These are phyloP conservation scores for Exophiala lecanii-corni DNA, from an alignment of 2,329 filamentous ascomycete species.

Conservation along the genomic window DNA sequence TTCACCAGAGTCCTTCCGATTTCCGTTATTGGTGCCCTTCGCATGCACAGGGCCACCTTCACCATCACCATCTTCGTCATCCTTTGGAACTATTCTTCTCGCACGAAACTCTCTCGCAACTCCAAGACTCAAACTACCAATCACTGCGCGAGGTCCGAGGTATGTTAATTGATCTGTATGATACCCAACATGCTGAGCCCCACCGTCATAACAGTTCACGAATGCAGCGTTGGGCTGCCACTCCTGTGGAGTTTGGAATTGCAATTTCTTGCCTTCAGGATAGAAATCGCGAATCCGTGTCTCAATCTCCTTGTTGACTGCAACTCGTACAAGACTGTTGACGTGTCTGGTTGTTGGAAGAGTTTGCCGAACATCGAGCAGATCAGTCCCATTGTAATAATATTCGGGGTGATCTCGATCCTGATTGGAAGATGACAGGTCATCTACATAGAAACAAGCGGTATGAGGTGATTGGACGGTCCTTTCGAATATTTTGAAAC, in stretches of 20 bases:
- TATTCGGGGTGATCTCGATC: conserved; percentile 71
- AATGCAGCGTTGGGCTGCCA: conserved; percentile 90
- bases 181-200: conserved; percentile 78
- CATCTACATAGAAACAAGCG: conserved; percentile 75
- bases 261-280: conserved; percentile 66
- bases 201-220: conserved; percentile 88
- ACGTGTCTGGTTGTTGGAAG: conserved; percentile 70
- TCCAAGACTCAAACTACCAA: conserved; percentile 84
- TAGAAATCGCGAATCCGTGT: conserved; percentile 65
- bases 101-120: conserved; percentile 93
- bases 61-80: conserved; percentile 32
- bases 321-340: conserved; percentile 63
- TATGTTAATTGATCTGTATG: conserved; percentile 93
- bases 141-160: conserved; percentile 79
- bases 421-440: conserved; percentile 59
- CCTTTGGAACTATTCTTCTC: conserved; percentile 65
- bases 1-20: conserved; percentile 14
- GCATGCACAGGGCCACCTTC: background rate
- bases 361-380: conserved; percentile 71
- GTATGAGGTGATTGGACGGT: conserved; percentile 83
- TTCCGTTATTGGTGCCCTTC: conserved; percentile 11
- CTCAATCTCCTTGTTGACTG: conserved; percentile 74
- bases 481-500: conserved; percentile 83
- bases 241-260: conserved; percentile 60
- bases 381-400: conserved; percentile 72